These are phyloP conservation scores for Tuber indicum DNA, from an alignment of 495 filamentous ascomycete genomes.

Conservation along the genomic window DNA sequence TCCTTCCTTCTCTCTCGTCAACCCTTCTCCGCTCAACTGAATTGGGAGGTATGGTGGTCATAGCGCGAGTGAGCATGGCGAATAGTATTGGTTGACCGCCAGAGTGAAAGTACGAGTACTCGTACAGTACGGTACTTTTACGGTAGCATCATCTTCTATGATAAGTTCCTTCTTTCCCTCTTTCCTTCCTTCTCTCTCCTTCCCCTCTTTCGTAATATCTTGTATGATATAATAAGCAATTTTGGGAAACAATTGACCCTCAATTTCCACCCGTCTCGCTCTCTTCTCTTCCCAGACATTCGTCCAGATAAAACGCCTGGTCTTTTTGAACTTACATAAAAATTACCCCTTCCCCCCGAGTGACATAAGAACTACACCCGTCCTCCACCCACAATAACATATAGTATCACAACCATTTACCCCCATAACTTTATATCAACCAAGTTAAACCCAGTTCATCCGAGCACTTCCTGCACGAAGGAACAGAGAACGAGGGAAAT, in stretches of 20 bases:
- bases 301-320: constrained; percentile 30
- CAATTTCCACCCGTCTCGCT: neutral
- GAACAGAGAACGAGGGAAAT: neutral
- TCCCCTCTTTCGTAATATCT: neutral
- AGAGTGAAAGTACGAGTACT: neutral
- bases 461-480: neutral
- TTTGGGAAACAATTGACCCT: neutral
- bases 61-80: neutral
- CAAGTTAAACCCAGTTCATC: neutral
- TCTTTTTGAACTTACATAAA: constrained; percentile 19
- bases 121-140: neutral
- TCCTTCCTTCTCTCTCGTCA: neutral
- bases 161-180: constrained; percentile 1
- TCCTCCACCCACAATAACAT: neutral
- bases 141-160: constrained; percentile 2
- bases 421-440: neutral
- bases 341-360: constrained; percentile 12
- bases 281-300: constrained; percentile 14
- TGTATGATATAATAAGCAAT: constrained; percentile 8
- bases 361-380: constrained; percentile 11
- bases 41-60: neutral
- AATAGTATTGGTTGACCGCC: neutral
- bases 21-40: neutral
- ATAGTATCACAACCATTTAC: neutral
- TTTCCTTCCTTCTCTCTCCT: neutral